A percentile compares a stretch with the other conserved stretches of the same genome.
phyloP scores from a whole-genome alignment of 768 basidiomycete species.

The Coprinopsis sp. region DNA sequence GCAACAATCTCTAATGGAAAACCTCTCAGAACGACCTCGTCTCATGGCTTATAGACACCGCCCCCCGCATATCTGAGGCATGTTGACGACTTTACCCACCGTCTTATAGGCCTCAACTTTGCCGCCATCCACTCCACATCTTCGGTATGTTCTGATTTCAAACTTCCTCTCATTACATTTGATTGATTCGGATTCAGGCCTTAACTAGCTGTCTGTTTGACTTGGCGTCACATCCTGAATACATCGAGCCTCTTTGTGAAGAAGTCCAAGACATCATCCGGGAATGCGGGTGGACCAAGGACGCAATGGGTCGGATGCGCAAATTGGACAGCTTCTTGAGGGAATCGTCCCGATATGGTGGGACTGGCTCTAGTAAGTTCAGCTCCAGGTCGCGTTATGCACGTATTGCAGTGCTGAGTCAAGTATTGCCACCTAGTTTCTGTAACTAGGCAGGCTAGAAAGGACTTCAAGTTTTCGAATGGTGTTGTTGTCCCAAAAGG shows the following conservation, averaged over 20 bases:
- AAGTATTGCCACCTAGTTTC: background rate
- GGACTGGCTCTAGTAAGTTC: conserved; percentile 8
- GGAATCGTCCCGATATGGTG: conserved; percentile 9
- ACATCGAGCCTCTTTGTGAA: conserved; percentile 32
- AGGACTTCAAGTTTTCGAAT: conserved; percentile 1
- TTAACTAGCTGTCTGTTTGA: conserved; percentile 33
- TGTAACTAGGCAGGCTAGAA: background rate
- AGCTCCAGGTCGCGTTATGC: background rate
- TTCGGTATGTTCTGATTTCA: conserved; percentile 26
- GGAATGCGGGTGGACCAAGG: conserved; percentile 30
- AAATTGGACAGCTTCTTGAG: conserved; percentile 15
- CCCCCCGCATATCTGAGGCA: conserved; percentile 25
- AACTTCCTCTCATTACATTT: background rate
- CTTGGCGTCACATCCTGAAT: conserved; percentile 30
- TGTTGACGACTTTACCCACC: conserved; percentile 24
- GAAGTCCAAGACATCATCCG: conserved; percentile 38
- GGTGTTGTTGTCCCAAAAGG: background rate
- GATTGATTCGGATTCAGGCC: conserved; percentile 19
- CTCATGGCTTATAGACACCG: conserved; percentile 42
- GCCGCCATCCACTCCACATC: conserved; percentile 40
- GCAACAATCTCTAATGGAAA: too few relatives aligned
- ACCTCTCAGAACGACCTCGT: conserved; percentile 22
- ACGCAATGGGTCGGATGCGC: conserved; percentile 8
- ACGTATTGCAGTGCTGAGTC: background rate
- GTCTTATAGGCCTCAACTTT: conserved; percentile 39